Evolutionary conservation across 768 basidiomycete species (phyloP).

Genomic region (Cystobasidium ongulense): DNA sequence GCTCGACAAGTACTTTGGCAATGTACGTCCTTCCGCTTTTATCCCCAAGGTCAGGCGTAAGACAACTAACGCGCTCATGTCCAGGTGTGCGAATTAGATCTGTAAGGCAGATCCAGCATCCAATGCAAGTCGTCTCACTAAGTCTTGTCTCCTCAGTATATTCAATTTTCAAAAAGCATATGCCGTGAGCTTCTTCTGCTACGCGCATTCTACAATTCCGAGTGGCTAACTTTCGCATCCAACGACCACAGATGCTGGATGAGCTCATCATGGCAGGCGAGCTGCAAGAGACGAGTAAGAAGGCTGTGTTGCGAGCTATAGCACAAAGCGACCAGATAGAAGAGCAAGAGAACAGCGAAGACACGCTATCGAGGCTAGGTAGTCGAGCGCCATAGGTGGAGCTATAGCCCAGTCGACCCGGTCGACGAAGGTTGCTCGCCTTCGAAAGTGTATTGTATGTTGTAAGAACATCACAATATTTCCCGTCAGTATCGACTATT

Average conservation of each 20-base stretch:
- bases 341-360: slow-evolving; percentile 48
- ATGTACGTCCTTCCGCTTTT: slow-evolving; percentile 52
- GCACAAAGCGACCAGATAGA: slow-evolving; percentile 49
- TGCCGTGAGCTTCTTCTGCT: slow-evolving; percentile 51
- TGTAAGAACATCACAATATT: no score
- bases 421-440: no score
- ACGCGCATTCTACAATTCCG: neutral
- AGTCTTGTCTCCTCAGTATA: slow-evolving; percentile 53
- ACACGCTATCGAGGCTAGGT: slow-evolving; percentile 47
- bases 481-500: no score
- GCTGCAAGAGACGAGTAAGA: slow-evolving; percentile 82
- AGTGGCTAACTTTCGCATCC: neutral
- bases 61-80: neutral
- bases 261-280: slow-evolving; percentile 91
- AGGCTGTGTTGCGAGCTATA: slow-evolving; percentile 50
- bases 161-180: slow-evolving; percentile 98
- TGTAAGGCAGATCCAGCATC: slow-evolving; percentile 52
- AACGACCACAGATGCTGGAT: slow-evolving; percentile 58
- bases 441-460: no score
- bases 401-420: no score
- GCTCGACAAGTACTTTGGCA: slow-evolving; percentile 72
- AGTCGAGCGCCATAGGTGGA: slow-evolving; percentile 3
- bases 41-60: neutral
- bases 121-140: neutral
- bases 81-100: slow-evolving; percentile 65